Evolutionary conservation across 345 rosid species (phyloP).

Genomic region (Sisymbrium altissimum): DNA sequence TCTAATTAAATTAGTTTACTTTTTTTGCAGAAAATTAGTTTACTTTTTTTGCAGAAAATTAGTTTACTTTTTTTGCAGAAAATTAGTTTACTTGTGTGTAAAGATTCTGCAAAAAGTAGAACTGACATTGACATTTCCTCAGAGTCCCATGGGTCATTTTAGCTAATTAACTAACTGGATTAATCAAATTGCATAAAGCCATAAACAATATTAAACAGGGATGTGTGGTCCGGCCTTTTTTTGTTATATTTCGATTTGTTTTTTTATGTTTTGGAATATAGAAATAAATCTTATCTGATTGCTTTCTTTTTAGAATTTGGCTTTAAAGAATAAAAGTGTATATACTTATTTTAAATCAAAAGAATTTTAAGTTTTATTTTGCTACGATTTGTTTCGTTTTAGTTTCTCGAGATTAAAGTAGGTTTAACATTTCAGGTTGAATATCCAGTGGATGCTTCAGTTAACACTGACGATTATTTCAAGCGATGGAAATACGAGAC

Average conservation of each 20-base stretch:
- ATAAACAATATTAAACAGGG: neutral
- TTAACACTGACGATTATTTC: constrained; percentile 49
- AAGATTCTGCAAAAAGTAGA: neutral
- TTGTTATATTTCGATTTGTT: neutral
- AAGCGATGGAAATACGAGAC: constrained; percentile 62
- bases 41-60: neutral
- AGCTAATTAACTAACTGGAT: neutral
- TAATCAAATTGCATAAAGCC: neutral
- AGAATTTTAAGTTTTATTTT: neutral
- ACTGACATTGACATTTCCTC: constrained; percentile 16
- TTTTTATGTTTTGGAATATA: neutral
- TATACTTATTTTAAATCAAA: too few species aligned
- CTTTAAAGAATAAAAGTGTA: too few species aligned
- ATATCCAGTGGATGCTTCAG: constrained; percentile 67
- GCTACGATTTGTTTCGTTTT: neutral
- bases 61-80: neutral
- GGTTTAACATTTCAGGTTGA: constrained; percentile 48
- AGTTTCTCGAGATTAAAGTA: neutral
- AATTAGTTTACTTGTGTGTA: neutral
- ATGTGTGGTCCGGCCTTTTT: neutral
- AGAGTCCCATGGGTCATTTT: neutral
- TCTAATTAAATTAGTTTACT: neutral
- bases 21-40: neutral
- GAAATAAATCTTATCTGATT: neutral
- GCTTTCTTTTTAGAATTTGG: neutral